These are phyloP conservation scores for Chimonanthus praecox DNA, from an alignment of 164 flowering plant genomes.

Conservation along the genomic window DNA sequence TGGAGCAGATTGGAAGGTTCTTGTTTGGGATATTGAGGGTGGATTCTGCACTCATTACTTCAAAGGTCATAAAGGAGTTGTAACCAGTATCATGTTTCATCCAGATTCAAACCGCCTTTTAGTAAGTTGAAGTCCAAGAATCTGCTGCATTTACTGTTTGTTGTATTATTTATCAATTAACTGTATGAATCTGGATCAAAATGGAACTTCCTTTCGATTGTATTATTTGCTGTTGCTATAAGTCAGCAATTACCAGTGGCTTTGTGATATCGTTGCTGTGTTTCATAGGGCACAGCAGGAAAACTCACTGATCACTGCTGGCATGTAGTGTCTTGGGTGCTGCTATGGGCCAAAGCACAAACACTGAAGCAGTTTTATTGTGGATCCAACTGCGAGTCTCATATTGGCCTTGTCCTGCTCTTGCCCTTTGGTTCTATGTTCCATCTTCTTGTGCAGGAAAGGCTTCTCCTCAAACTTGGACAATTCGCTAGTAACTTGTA, in stretches of 20 bases:
- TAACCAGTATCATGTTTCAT: constrained; percentile 65
- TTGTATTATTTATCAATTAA: too few species aligned
- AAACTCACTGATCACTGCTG: too few species aligned
- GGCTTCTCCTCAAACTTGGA: background rate
- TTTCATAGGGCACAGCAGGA: too few species aligned
- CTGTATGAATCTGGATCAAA: too few species aligned
- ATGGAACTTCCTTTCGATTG: background rate
- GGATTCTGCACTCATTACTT: constrained; percentile 90
- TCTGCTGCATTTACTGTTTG: background rate
- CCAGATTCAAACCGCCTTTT: constrained; percentile 51
- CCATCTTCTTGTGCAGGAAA: background rate
- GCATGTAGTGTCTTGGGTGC: too few species aligned
- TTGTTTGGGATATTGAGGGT: constrained; percentile 95
- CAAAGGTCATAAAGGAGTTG: constrained; percentile 81
- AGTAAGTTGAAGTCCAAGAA: constrained; percentile 34
- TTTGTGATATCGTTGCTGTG: background rate
- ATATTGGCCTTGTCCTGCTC: background rate
- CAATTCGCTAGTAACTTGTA: background rate
- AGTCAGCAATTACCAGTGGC: background rate
- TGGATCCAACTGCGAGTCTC: too few species aligned
- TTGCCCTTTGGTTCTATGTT: background rate
- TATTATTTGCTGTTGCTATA: background rate
- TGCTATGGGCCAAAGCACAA: too few species aligned
- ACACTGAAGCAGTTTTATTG: too few species aligned
- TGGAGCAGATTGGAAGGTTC: constrained; percentile 82